Percentiles rank a stretch among this genome's conserved stretches.
Evolutionary conservation across 2,329 filamentous ascomycete genomes (phyloP).

Genomic region (Raffaelea albimanens): DNA sequence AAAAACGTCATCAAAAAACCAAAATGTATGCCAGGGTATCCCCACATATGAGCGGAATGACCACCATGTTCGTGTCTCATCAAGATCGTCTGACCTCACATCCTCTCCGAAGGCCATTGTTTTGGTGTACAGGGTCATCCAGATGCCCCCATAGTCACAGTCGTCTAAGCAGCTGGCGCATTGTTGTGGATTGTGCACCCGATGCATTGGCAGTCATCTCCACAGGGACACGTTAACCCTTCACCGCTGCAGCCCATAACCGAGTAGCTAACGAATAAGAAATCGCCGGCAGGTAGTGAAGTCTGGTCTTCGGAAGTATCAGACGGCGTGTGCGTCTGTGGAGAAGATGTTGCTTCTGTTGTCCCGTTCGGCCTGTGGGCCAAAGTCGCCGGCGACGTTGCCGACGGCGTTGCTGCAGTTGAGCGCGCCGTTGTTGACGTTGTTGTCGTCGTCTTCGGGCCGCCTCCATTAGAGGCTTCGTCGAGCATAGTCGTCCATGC

Average conservation of each 20-base stretch:
- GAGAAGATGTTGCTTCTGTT: slow-evolving; percentile 20
- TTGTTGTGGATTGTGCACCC: slow-evolving; percentile 59
- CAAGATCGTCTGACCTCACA: no score
- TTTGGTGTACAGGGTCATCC: no score
- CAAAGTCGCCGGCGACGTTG: not conserved
- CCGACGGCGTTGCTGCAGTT: not conserved
- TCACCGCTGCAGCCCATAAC: slow-evolving; percentile 15
- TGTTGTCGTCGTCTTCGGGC: not conserved
- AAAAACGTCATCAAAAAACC: no score
- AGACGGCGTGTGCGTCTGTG: slow-evolving; percentile 35
- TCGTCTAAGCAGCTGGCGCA: not conserved
- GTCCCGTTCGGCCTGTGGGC: not conserved
- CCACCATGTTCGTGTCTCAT: no score
- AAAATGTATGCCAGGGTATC: no score
- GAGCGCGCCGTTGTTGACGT: not conserved
- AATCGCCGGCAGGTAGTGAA: slow-evolving; percentile 39
- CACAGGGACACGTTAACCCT: slow-evolving; percentile 44
- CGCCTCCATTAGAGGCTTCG: slow-evolving; percentile 1
- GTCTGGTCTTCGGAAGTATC: slow-evolving; percentile 43
- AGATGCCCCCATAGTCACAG: no score
- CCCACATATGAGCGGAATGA: no score
- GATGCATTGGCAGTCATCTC: slow-evolving; percentile 56
- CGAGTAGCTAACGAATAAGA: slow-evolving; percentile 42
- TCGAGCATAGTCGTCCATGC: slow-evolving; percentile 12
- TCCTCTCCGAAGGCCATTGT: no score